Evolutionary conservation across 768 basidiomycete genomes (phyloP).

Genomic region (Agaricus subrufescens): DNA sequence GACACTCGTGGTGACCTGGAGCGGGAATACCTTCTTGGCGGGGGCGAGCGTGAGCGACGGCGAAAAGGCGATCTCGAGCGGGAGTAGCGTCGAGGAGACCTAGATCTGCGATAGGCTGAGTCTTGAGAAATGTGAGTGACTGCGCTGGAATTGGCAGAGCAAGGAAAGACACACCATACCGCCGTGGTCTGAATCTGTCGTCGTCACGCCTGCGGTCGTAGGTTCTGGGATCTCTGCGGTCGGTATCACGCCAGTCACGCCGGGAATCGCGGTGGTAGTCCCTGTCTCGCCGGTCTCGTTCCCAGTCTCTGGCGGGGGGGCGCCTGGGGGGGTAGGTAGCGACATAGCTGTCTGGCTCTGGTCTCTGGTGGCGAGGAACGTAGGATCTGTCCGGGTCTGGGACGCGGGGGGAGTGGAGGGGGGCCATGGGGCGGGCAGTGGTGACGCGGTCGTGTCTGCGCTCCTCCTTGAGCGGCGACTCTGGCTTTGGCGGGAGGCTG

Average conservation of each 20-base stretch:
- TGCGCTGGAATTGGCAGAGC: background rate
- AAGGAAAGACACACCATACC: slow-evolving; percentile 1
- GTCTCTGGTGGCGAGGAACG: slow-evolving; percentile 6
- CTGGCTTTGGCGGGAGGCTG: slow-evolving; percentile 32
- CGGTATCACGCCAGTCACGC: slow-evolving; percentile 12
- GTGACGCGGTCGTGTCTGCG: background rate
- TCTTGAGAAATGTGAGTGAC: background rate
- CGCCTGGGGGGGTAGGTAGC: slow-evolving; percentile 15
- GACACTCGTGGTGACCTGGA: slow-evolving; percentile 9
- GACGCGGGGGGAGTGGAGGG: slow-evolving; percentile 1
- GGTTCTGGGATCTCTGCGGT: slow-evolving; percentile 13
- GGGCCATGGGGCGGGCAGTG: slow-evolving; percentile 15
- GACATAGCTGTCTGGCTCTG: slow-evolving; percentile 20
- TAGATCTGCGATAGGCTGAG: slow-evolving; percentile 13
- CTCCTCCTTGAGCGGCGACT: slow-evolving; percentile 8
- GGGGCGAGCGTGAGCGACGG: slow-evolving; percentile 3
- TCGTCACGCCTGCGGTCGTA: slow-evolving; percentile 7
- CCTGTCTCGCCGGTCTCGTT: slow-evolving; percentile 14
- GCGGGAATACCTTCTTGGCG: slow-evolving; percentile 6
- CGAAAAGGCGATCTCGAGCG: slow-evolving; percentile 6
- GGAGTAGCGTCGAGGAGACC: slow-evolving; percentile 14
- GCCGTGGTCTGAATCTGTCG: slow-evolving; percentile 8
- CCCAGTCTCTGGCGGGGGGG: slow-evolving; percentile 11
- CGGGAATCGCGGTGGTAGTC: slow-evolving; percentile 13
- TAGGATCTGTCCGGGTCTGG: slow-evolving; percentile 8